Evolutionary conservation across 176 grass and related monocot species (phyloP).

Genomic region (Hordeum marinum): DNA sequence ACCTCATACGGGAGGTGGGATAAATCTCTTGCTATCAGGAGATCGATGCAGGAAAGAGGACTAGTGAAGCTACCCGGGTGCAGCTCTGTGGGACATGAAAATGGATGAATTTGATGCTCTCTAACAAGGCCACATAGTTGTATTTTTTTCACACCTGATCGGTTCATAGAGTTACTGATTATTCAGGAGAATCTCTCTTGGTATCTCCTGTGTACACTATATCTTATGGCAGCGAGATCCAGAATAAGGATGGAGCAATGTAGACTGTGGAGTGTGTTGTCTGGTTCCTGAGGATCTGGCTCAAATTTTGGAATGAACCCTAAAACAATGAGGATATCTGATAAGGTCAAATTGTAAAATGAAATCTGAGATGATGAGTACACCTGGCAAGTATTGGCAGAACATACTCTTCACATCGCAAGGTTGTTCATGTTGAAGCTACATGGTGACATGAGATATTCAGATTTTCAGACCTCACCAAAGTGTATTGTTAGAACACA

Average conservation of each 20-base stretch:
- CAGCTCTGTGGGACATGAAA: constrained; percentile 48
- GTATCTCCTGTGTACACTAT: too few relatives aligned
- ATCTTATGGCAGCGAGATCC: background rate
- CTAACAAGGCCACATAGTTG: background rate
- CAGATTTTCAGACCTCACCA: background rate
- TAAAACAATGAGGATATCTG: background rate
- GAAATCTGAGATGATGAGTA: background rate
- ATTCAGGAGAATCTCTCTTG: background rate
- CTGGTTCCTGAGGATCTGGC: background rate
- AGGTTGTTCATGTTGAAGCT: background rate
- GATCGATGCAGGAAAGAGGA: constrained; percentile 54
- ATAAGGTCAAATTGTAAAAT: background rate
- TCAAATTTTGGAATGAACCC: background rate
- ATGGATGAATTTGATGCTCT: constrained; percentile 25
- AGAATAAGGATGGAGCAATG: background rate
- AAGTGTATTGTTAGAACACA: background rate
- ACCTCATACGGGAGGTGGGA: constrained; percentile 56
- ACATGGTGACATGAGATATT: background rate
- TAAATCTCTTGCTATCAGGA: constrained; percentile 45
- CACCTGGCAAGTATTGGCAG: background rate
- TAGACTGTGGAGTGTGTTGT: background rate
- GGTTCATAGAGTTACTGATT: background rate
- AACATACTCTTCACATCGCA: background rate
- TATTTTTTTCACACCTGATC: background rate
- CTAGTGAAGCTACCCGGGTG: constrained; percentile 53